A percentile compares a stretch with the other conserved stretches of the same genome.
Evolutionary conservation across 129 eudicot species (phyloP).

Genomic region (Flaveria ramosissima): DNA sequence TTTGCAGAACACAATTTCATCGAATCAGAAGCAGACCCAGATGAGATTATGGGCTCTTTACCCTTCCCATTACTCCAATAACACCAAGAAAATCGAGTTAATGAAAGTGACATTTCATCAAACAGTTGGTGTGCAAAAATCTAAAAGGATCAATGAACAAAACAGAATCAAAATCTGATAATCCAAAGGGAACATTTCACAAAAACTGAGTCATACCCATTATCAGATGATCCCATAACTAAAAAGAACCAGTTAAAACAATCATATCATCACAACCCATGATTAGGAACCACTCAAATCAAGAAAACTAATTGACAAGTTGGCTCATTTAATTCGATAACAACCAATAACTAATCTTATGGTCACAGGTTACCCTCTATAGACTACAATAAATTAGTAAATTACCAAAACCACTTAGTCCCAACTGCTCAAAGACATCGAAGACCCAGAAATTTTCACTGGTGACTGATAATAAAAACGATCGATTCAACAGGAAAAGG

Average conservation of each 20-base stretch:
- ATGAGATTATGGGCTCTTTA: slow-evolving; percentile 45
- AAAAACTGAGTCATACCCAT: slow-evolving; percentile 21
- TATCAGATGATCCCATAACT: slow-evolving; percentile 12
- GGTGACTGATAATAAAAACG: too few relatives aligned
- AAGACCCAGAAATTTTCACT: neutral
- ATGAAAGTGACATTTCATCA: slow-evolving; percentile 45
- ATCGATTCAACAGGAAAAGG: too few relatives aligned
- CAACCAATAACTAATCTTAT: slow-evolving; percentile 14
- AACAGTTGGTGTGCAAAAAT: slow-evolving; percentile 30
- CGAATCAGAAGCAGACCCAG: slow-evolving; percentile 52
- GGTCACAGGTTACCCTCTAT: neutral
- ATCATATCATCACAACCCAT: neutral
- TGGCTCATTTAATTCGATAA: slow-evolving; percentile 32
- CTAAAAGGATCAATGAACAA: slow-evolving; percentile 7
- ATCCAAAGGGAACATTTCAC: slow-evolving; percentile 13
- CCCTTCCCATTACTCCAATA: slow-evolving; percentile 63
- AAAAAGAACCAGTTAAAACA: neutral
- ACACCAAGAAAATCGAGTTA: slow-evolving; percentile 58
- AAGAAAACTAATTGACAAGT: slow-evolving; percentile 4
- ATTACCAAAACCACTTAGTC: slow-evolving; percentile 14
- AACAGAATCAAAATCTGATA: slow-evolving; percentile 6
- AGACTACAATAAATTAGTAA: slow-evolving; percentile 18
- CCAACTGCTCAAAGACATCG: slow-evolving; percentile 13
- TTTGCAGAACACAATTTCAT: slow-evolving; percentile 48
- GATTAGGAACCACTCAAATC: slow-evolving; percentile 21